These are phyloP conservation scores for Botryosphaeria agaves DNA, from an alignment of 2,329 filamentous ascomycete species.

Conservation along the genomic window DNA sequence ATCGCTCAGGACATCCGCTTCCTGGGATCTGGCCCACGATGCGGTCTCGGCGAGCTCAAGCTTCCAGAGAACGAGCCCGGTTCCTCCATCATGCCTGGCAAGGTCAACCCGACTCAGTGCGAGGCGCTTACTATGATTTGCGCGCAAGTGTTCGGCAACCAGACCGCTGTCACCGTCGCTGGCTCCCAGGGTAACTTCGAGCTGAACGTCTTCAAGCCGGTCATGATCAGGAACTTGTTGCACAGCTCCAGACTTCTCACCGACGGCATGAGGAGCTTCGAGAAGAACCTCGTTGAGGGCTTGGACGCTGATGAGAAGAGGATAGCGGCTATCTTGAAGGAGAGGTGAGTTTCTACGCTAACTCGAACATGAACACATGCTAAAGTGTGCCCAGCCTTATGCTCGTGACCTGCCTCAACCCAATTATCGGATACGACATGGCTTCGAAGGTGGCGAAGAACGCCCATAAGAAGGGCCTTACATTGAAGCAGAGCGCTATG, in stretches of 20 bases:
- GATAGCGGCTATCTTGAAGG: conserved; percentile 78
- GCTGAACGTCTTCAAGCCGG: conserved; percentile 96
- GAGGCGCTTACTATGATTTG: conserved; percentile 97
- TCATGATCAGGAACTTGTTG: conserved; percentile 86
- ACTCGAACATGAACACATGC: conserved; percentile 2
- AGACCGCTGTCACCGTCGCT: conserved; percentile 80
- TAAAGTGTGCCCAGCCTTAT: conserved; percentile 49
- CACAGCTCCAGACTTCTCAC: conserved; percentile 79
- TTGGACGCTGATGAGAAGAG: conserved; percentile 87
- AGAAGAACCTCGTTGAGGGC: conserved; percentile 78
- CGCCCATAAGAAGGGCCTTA: conserved; percentile 94
- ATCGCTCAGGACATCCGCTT: conserved; percentile 97
- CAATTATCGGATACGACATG: conserved; percentile 95
- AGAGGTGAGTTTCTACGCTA: conserved; percentile 47
- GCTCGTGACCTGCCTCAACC: conserved; percentile 95
- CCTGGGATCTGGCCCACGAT: conserved; percentile 87
- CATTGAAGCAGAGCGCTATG: conserved; percentile 84
- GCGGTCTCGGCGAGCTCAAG: conserved; percentile 81
- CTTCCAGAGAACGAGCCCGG: conserved; percentile 97
- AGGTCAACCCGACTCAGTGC: conserved; percentile 98
- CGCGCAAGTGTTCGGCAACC: conserved; percentile 94
- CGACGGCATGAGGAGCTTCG: conserved; percentile 89
- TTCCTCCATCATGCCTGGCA: conserved; percentile 97
- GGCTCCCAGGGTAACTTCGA: conserved; percentile 98
- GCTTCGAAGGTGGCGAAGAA: conserved; percentile 96